phyloP scores from a whole-genome alignment of 75 land plant species.

The Picea glauca region DNA sequence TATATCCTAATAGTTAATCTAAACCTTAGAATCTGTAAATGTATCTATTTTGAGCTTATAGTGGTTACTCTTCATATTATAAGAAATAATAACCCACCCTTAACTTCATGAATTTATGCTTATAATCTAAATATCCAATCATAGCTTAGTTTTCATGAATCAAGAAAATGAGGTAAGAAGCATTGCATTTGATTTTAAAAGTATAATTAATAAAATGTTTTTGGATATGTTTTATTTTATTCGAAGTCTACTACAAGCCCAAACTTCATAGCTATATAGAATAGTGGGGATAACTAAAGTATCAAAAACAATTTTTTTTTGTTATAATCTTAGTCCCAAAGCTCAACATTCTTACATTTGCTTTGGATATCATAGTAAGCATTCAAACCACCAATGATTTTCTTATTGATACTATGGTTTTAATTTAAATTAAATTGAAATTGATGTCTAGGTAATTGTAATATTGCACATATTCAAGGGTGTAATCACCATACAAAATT shows the following conservation, averaged over 20 bases:
- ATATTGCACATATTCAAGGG: not conserved
- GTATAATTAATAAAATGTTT: not conserved
- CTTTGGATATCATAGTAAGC: not conserved
- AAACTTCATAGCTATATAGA: not conserved
- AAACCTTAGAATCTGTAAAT: too few species aligned
- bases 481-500: not conserved
- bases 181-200: too few species aligned
- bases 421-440: not conserved
- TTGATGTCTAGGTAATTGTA: not conserved
- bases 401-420: not conserved
- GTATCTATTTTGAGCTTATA: too few species aligned
- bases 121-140: too few species aligned
- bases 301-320: not conserved
- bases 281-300: not conserved
- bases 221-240: not conserved
- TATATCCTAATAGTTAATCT: too few species aligned
- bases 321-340: too few species aligned
- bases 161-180: too few species aligned
- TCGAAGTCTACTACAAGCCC: not conserved
- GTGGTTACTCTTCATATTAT: too few species aligned
- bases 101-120: too few species aligned
- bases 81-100: too few species aligned
- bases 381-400: not conserved
- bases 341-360: not conserved
- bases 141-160: too few species aligned